Conservation (phyloP, 257 asterid genomes). For the Knoxia roxburghii region DNA sequence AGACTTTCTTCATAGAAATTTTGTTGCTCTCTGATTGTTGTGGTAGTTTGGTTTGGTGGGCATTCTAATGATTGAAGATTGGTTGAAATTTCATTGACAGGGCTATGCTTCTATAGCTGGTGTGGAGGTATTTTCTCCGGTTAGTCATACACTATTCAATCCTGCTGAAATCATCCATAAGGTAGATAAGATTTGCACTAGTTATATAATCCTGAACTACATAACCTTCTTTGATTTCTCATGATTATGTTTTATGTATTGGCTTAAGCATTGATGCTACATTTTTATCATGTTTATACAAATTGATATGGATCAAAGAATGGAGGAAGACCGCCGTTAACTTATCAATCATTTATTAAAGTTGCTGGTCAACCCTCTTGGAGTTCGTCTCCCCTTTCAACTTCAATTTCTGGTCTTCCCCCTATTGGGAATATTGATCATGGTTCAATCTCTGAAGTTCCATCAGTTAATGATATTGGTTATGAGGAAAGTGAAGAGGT, state of each 20-base stretch:
- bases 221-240: background rate
- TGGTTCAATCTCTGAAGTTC: slow-evolving; percentile 50
- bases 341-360: slow-evolving; percentile 79
- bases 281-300: background rate
- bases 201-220: background rate
- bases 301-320: slow-evolving; percentile 35
- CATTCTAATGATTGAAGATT: background rate
- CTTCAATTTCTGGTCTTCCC: slow-evolving; percentile 47
- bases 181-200: slow-evolving; percentile 27
- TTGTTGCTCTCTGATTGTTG: background rate
- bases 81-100: slow-evolving; percentile 34
- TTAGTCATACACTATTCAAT: slow-evolving; percentile 83
- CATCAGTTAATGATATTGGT: slow-evolving; percentile 71
- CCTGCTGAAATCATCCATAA: slow-evolving; percentile 79
- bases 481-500: slow-evolving; percentile 63
- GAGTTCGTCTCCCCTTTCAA: slow-evolving; percentile 56
- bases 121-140: slow-evolving; percentile 74
- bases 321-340: slow-evolving; percentile 85
- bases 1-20: slow-evolving; percentile 1
- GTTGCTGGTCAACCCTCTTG: slow-evolving; percentile 87
- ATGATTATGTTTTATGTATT: background rate
- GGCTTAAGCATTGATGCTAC: background rate
- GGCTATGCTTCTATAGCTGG: slow-evolving; percentile 48
- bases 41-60: background rate
- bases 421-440: slow-evolving; percentile 58